Conservation (phyloP, 1,139 yeast genomes). For the Candida buenavistaensis region DNA sequence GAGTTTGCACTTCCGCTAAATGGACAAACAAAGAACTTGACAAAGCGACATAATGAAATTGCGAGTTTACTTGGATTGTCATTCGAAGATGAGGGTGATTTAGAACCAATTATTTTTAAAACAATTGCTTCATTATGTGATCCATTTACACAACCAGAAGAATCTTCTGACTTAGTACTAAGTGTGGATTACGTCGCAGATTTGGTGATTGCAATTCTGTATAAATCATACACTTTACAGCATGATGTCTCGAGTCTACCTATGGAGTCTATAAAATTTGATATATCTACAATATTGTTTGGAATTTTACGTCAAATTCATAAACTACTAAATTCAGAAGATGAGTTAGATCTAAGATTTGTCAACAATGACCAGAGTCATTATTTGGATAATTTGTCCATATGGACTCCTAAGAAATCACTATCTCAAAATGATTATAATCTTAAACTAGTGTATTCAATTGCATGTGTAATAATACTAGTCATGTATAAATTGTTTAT, state of each 20-base stretch:
- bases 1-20: conserved; percentile 26
- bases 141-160: conserved; percentile 69
- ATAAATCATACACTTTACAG: conserved; percentile 12
- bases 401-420: conserved; percentile 55
- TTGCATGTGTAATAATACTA: conserved; percentile 50
- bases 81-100: conserved; percentile 16
- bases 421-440: conserved; percentile 27
- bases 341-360: conserved; percentile 45
- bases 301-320: conserved; percentile 43
- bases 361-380: conserved; percentile 45
- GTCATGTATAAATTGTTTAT: conserved; percentile 52
- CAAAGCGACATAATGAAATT: conserved; percentile 23
- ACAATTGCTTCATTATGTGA: conserved; percentile 53
- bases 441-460: conserved; percentile 51
- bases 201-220: conserved; percentile 45
- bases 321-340: conserved; percentile 42
- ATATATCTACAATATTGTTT: conserved; percentile 39
- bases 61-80: conserved; percentile 20
- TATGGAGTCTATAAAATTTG: conserved; percentile 34
- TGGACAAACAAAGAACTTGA: conserved; percentile 17
- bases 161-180: conserved; percentile 49
- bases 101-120: conserved; percentile 20
- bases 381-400: conserved; percentile 40
- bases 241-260: conserved; percentile 7
- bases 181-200: conserved; percentile 58